phyloP scores from a whole-genome alignment of 2,329 filamentous ascomycete genomes.

The Phialocephala sp. region DNA sequence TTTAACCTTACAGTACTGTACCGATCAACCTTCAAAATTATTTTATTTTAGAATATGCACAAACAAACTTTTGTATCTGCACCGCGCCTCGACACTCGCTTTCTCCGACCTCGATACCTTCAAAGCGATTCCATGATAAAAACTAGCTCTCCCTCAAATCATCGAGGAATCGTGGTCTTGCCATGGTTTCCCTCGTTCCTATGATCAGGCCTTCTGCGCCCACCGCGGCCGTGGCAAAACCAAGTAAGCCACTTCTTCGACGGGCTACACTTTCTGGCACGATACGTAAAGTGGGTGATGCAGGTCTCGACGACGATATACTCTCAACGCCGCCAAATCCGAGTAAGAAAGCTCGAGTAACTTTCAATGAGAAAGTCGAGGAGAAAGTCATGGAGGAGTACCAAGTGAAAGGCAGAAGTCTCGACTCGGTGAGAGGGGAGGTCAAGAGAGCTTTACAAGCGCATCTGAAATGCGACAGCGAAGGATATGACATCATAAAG shows the following conservation, averaged over 20 bases:
- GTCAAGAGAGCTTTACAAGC: constrained; percentile 53
- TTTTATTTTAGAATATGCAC: neutral
- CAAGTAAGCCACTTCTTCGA: constrained; percentile 41
- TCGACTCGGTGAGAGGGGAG: constrained; percentile 40
- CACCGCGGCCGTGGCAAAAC: constrained; percentile 28
- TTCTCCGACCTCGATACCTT: neutral
- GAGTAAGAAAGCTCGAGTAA: constrained; percentile 40
- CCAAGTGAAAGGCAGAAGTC: constrained; percentile 34
- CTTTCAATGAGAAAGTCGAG: constrained; percentile 43
- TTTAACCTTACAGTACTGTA: no score
- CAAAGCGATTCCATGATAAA: constrained; percentile 24
- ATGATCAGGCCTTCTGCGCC: constrained; percentile 21
- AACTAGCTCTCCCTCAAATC: constrained; percentile 8
- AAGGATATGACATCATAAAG: constrained; percentile 66
- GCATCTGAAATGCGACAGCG: constrained; percentile 61
- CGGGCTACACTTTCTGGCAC: constrained; percentile 37
- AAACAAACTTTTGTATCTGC: constrained; percentile 2
- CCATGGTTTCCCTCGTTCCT: constrained; percentile 38
- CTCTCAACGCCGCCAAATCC: constrained; percentile 35
- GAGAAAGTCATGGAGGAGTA: constrained; percentile 42
- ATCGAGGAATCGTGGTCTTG: constrained; percentile 19
- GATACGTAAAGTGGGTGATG: constrained; percentile 39
- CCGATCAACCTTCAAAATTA: neutral
- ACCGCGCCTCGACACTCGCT: neutral
- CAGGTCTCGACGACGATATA: constrained; percentile 36